Evolutionary conservation across 139 green algal species (phyloP).

Genomic region (Picochlorum sp.): DNA sequence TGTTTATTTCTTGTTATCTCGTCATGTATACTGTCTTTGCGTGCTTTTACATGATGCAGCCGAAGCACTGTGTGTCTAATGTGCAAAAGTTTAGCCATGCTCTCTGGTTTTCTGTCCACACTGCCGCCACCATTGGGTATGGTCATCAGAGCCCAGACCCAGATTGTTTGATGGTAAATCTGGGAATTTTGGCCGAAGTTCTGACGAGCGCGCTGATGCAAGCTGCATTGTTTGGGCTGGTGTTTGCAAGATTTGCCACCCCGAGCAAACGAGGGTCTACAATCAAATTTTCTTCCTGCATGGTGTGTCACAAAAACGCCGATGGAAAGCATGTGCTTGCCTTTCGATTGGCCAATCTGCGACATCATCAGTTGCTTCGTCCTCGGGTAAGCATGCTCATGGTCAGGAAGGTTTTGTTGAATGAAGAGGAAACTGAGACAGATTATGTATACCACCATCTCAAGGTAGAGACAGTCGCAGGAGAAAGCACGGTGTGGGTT

Average conservation of each 20-base stretch:
- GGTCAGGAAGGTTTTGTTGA: slow-evolving; percentile 7
- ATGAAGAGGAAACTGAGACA: neutral
- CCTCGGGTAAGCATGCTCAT: slow-evolving; percentile 28
- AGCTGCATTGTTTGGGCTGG: slow-evolving; percentile 57
- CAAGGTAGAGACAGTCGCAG: neutral
- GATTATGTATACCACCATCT: slow-evolving; percentile 22
- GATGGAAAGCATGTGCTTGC: slow-evolving; percentile 36
- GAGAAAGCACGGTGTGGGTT: slow-evolving; percentile 34
- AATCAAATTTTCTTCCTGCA: slow-evolving; percentile 45
- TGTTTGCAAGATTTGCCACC: slow-evolving; percentile 54
- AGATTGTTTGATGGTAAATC: slow-evolving; percentile 39
- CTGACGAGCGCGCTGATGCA: slow-evolving; percentile 34
- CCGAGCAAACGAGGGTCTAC: slow-evolving; percentile 32
- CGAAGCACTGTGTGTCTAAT: slow-evolving; percentile 32
- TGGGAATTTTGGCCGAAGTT: slow-evolving; percentile 38
- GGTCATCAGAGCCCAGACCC: slow-evolving; percentile 35
- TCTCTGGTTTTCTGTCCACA: slow-evolving; percentile 50
- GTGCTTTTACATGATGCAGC: slow-evolving; percentile 29
- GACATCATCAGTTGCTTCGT: slow-evolving; percentile 41
- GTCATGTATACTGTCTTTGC: slow-evolving; percentile 35
- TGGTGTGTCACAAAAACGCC: slow-evolving; percentile 12
- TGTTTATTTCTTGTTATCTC: slow-evolving; percentile 7
- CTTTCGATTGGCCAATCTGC: slow-evolving; percentile 59
- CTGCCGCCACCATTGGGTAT: slow-evolving; percentile 27
- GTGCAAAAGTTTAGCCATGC: slow-evolving; percentile 30